Percentiles rank a stretch among this genome's conserved stretches.
Evolutionary conservation across 129 eudicot species (phyloP).

Genomic region (Lactuca sativa): DNA sequence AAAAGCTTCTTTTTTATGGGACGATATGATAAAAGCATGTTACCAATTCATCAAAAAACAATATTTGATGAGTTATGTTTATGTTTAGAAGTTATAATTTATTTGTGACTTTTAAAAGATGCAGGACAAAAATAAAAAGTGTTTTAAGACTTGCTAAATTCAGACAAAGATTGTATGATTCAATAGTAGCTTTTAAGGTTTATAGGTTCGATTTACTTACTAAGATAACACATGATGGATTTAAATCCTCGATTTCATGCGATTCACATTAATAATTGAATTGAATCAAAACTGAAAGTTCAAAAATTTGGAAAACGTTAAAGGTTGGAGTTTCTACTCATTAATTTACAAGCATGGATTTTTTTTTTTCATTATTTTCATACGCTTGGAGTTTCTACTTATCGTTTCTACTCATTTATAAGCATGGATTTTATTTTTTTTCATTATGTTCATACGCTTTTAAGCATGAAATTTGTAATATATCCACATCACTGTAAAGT

Average conservation of each 20-base stretch:
- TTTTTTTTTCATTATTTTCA: too few relatives aligned
- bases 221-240: too few relatives aligned
- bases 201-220: too few relatives aligned
- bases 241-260: too few relatives aligned
- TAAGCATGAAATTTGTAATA: background rate
- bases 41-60: slow-evolving; percentile 5
- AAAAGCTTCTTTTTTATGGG: slow-evolving; percentile 6
- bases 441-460: too few relatives aligned
- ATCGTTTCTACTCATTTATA: background rate
- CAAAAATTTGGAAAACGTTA: too few relatives aligned
- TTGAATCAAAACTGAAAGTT: too few relatives aligned
- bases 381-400: too few relatives aligned
- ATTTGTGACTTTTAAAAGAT: background rate
- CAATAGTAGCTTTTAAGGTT: background rate
- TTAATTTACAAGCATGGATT: background rate
- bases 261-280: too few relatives aligned
- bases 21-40: slow-evolving; percentile 4
- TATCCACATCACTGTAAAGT: too few relatives aligned
- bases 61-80: slow-evolving; percentile 4
- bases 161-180: background rate
- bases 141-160: background rate
- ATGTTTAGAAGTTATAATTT: background rate
- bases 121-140: too few relatives aligned
- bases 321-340: background rate
- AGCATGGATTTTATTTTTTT: background rate